A percentile compares a stretch with the other conserved stretches of the same genome.
phyloP scores from a whole-genome alignment of 495 filamentous ascomycete species.

The Apodospora peruviana region DNA sequence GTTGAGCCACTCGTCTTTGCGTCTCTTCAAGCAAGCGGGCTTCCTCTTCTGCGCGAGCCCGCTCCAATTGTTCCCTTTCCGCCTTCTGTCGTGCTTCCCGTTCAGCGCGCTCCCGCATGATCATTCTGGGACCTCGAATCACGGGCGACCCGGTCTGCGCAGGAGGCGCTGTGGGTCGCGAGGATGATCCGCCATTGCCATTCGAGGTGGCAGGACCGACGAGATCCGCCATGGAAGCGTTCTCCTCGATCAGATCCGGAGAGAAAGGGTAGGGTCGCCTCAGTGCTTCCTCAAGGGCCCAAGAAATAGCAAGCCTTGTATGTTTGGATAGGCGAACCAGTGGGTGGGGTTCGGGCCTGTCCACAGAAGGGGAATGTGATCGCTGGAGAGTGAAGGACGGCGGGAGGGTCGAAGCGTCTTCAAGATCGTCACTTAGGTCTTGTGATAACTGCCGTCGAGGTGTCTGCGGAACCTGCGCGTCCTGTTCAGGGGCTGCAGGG shows the following conservation, averaged over 20 bases:
- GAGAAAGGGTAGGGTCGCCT: conserved; percentile 80
- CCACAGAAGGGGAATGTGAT: conserved; percentile 15
- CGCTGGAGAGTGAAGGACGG: conserved; percentile 21
- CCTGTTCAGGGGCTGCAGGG: conserved; percentile 18
- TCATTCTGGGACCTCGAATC: conserved; percentile 59
- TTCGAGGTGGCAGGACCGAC: conserved; percentile 46
- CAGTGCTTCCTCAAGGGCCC: conserved; percentile 84
- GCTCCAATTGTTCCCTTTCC: conserved; percentile 49
- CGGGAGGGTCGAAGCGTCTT: conserved; percentile 25
- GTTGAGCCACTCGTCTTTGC: conserved; percentile 40
- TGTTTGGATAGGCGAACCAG: conserved; percentile 40
- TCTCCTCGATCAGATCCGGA: conserved; percentile 78
- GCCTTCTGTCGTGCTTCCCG: conserved; percentile 63
- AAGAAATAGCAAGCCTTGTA: conserved; percentile 68
- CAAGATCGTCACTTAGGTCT: conserved; percentile 35
- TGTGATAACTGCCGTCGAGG: conserved; percentile 38
- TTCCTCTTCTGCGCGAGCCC: conserved; percentile 49
- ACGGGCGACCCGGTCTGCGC: conserved; percentile 44
- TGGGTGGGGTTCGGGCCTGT: conserved; percentile 27
- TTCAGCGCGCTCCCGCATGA: conserved; percentile 63
- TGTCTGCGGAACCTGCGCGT: conserved; percentile 12
- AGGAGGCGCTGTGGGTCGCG: conserved; percentile 36
- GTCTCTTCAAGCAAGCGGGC: conserved; percentile 49
- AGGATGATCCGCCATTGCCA: conserved; percentile 40
- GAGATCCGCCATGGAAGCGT: conserved; percentile 90